Evolutionary conservation across 805 yeast species (phyloP).

Genomic region (Wickerhamomyces ciferrii): DNA sequence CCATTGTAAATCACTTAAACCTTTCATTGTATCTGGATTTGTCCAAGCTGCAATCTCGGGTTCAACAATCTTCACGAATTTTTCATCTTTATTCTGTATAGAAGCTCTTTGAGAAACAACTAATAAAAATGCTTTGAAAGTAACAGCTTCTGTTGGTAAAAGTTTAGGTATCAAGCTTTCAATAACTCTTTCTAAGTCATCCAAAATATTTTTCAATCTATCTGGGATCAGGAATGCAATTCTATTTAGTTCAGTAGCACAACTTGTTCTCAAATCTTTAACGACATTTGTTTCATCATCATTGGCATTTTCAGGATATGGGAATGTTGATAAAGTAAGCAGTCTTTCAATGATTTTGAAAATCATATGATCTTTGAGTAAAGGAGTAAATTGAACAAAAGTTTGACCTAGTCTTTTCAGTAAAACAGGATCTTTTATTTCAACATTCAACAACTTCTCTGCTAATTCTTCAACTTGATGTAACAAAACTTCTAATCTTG

Average conservation of each 20-base stretch:
- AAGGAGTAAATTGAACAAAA: conserved; percentile 88
- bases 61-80: conserved; percentile 85
- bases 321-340: conserved; percentile 79
- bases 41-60: conserved; percentile 93
- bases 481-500: conserved; percentile 44
- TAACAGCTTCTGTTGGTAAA: conserved; percentile 87
- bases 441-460: conserved; percentile 68
- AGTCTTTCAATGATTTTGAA: conserved; percentile 80
- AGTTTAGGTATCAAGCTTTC: conserved; percentile 67
- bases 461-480: conserved; percentile 64
- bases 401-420: conserved; percentile 86
- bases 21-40: conserved; percentile 84
- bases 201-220: conserved; percentile 71
- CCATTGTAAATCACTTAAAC: conserved; percentile 88
- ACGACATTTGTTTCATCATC: conserved; percentile 78
- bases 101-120: conserved; percentile 89
- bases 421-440: conserved; percentile 73
- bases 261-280: conserved; percentile 81
- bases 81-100: conserved; percentile 63
- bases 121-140: conserved; percentile 85
- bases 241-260: conserved; percentile 93
- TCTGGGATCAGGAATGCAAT: conserved; percentile 95
- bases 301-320: conserved; percentile 59
- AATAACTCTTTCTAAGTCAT: conserved; percentile 79
- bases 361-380: conserved; percentile 77